Evolutionary conservation across 148 eudicot species (phyloP).

Genomic region (Cornus controversa): DNA sequence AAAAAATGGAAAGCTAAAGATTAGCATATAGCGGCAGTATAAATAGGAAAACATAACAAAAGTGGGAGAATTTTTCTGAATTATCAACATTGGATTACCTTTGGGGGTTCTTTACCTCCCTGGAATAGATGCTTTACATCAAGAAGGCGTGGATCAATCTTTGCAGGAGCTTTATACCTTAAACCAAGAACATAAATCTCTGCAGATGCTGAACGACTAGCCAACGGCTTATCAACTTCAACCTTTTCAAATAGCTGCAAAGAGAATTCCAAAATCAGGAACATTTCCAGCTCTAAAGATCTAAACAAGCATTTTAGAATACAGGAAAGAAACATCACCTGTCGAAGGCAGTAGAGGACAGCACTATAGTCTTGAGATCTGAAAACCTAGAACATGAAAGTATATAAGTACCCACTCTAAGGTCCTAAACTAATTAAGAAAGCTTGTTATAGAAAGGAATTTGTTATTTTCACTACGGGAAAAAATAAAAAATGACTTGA

Average conservation of each 20-base stretch:
- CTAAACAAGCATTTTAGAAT: not conserved
- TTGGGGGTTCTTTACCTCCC: constrained; percentile 72
- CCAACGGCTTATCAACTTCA: constrained; percentile 86
- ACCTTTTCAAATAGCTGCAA: constrained; percentile 89
- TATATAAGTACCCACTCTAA: not conserved
- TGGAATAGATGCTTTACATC: constrained; percentile 84
- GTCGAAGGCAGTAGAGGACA: constrained; percentile 85
- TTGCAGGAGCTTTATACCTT: constrained; percentile 91
- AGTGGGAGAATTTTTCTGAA: not conserved
- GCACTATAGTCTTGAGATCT: constrained; percentile 97
- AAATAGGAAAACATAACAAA: not conserved
- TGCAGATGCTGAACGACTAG: constrained; percentile 95
- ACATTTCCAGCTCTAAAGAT: not conserved
- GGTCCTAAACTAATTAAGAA: not conserved
- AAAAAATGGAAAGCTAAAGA: not conserved
- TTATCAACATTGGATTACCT: constrained; percentile 37
- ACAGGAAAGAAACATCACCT: constrained; percentile 44
- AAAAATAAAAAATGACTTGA: too few relatives aligned
- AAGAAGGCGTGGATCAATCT: constrained; percentile 91
- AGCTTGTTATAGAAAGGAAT: not conserved
- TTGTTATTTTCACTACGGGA: too few relatives aligned
- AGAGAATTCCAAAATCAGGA: constrained; percentile 15
- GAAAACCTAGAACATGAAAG: constrained; percentile 53
- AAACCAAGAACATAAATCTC: constrained; percentile 77
- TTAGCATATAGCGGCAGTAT: not conserved